Evolutionary conservation across 2,329 filamentous ascomycete species (phyloP).

Genomic region (Phyllosticta citribraziliensis): DNA sequence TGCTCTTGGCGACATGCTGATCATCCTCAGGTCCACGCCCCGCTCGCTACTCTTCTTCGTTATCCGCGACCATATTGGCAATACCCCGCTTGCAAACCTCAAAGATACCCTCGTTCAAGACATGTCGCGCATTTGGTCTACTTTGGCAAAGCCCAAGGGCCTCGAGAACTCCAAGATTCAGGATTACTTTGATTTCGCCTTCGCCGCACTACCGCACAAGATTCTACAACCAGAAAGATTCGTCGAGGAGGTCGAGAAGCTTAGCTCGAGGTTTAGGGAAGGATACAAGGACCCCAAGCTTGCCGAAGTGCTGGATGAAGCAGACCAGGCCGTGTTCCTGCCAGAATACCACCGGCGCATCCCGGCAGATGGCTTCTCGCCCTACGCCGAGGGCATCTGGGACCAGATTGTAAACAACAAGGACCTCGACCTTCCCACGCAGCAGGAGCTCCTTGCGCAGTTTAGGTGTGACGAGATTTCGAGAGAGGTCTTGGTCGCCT

Average conservation of each 20-base stretch:
- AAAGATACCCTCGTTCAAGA: constrained; percentile 86
- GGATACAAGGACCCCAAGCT: constrained; percentile 63
- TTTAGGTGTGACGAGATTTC: constrained; percentile 97
- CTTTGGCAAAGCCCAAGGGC: constrained; percentile 81
- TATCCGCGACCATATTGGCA: constrained; percentile 91
- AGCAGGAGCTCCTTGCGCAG: constrained; percentile 92
- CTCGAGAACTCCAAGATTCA: constrained; percentile 83
- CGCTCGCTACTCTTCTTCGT: constrained; percentile 96
- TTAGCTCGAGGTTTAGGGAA: constrained; percentile 72
- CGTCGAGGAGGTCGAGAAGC: constrained; percentile 63
- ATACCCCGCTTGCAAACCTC: constrained; percentile 80
- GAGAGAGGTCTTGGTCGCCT: constrained; percentile 72
- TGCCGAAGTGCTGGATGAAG: constrained; percentile 55
- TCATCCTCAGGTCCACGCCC: constrained; percentile 57
- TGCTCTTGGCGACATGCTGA: constrained; percentile 1
- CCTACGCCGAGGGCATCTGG: constrained; percentile 92
- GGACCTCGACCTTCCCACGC: constrained; percentile 89
- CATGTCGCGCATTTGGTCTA: constrained; percentile 82
- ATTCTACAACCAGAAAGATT: constrained; percentile 92
- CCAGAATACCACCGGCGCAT: constrained; percentile 94
- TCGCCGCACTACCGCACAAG: constrained; percentile 92
- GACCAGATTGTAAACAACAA: constrained; percentile 99
- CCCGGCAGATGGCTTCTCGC: constrained; percentile 90
- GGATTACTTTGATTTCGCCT: constrained; percentile 98
- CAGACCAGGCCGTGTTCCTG: constrained; percentile 71